phyloP scores from a whole-genome alignment of 2,329 filamentous ascomycete genomes.

The Cryphonectria nitschkei region DNA sequence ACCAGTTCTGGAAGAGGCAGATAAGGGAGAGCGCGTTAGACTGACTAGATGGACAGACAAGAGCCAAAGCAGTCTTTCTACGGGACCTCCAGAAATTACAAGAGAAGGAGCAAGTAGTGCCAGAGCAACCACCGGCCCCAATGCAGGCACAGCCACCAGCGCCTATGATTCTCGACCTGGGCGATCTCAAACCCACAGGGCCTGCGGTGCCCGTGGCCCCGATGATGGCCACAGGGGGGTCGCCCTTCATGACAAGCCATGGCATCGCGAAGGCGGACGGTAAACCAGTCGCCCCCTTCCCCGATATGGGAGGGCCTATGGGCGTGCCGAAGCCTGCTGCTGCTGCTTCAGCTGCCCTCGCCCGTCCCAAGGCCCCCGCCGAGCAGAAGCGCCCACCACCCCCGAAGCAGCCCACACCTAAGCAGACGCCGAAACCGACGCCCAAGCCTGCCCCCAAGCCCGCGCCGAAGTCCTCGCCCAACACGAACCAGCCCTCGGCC shows the following conservation, averaged over 20 bases:
- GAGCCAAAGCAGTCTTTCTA: slow-evolving; percentile 28
- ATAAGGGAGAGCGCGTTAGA: neutral
- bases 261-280: slow-evolving; percentile 19
- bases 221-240: slow-evolving; percentile 24
- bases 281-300: slow-evolving; percentile 28
- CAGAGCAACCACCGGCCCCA: slow-evolving; percentile 16
- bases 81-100: slow-evolving; percentile 25
- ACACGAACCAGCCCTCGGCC: slow-evolving; percentile 6
- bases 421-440: slow-evolving; percentile 18
- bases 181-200: slow-evolving; percentile 18
- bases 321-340: slow-evolving; percentile 11
- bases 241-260: slow-evolving; percentile 24
- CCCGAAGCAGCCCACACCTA: slow-evolving; percentile 19
- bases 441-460: slow-evolving; percentile 11
- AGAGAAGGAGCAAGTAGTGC: slow-evolving; percentile 12
- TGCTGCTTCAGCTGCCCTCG: neutral
- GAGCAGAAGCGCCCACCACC: slow-evolving; percentile 24
- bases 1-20: neutral
- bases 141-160: slow-evolving; percentile 25
- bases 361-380: slow-evolving; percentile 1
- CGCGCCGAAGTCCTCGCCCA: slow-evolving; percentile 5
- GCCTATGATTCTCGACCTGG: slow-evolving; percentile 29
- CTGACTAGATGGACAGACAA: slow-evolving; percentile 22
- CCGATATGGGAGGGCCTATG: slow-evolving; percentile 26
- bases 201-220: slow-evolving; percentile 26